Conservation (phyloP, 176 grass and related monocot genomes). For the Avena eriantha region DNA sequence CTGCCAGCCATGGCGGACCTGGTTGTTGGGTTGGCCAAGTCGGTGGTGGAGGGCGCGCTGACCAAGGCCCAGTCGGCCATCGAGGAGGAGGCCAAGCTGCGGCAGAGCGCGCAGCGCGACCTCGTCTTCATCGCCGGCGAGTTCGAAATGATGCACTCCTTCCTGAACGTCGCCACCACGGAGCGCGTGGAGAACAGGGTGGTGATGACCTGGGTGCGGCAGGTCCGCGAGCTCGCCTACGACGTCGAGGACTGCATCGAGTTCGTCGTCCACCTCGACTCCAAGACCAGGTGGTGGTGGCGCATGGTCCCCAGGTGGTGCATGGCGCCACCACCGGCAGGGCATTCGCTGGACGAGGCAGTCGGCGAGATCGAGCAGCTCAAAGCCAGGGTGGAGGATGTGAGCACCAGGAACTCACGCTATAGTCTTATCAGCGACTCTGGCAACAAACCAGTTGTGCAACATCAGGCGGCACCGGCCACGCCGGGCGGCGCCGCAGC, state of each 20-base stretch:
- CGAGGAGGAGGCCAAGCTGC: constrained; percentile 11
- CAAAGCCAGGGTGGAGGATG: constrained; percentile 14
- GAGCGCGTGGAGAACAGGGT: not conserved
- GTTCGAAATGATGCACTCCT: constrained; percentile 45
- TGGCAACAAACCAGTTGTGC: not conserved
- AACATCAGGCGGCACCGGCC: too few relatives aligned
- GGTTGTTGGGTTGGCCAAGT: constrained; percentile 33
- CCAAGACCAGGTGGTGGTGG: not conserved
- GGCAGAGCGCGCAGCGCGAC: not conserved
- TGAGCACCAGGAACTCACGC: constrained; percentile 21
- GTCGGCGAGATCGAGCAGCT: constrained; percentile 1
- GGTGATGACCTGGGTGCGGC: constrained; percentile 32
- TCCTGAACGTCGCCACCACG: not conserved
- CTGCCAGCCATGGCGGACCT: constrained; percentile 41
- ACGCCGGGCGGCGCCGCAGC: not conserved
- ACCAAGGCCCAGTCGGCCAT: not conserved
- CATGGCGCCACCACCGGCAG: not conserved
- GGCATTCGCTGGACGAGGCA: not conserved
- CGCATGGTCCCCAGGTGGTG: not conserved
- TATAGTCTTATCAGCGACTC: constrained; percentile 17
- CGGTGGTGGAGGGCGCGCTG: not conserved
- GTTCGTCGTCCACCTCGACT: constrained; percentile 21
- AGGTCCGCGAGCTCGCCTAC: constrained; percentile 26
- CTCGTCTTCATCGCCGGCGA: constrained; percentile 32
- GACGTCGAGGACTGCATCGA: constrained; percentile 47